Percentiles rank a stretch among this genome's conserved stretches.
Evolutionary conservation across 371 early-diverging fungal genomes (phyloP).

Genomic region (Rhizopus stolonifer): DNA sequence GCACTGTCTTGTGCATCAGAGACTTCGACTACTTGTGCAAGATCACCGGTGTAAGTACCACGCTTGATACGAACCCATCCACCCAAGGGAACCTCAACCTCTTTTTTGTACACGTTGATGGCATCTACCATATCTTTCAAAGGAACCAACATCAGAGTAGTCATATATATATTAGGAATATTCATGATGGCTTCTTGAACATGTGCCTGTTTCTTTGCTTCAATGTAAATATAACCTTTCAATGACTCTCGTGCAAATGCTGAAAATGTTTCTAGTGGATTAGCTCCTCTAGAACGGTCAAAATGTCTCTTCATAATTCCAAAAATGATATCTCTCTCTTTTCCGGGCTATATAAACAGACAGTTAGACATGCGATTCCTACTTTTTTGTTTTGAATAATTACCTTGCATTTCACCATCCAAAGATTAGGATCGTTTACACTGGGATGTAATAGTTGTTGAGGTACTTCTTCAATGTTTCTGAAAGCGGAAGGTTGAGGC

Average conservation of each 20-base stretch:
- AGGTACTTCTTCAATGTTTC: constrained; percentile 74
- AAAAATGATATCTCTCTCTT: constrained; percentile 86
- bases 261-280: constrained; percentile 73
- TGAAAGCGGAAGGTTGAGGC: constrained; percentile 43
- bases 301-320: constrained; percentile 80
- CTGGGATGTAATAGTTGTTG: constrained; percentile 83
- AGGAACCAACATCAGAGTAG: constrained; percentile 86
- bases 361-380: not conserved
- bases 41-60: constrained; percentile 96
- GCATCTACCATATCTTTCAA: constrained; percentile 96
- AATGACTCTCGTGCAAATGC: constrained; percentile 88
- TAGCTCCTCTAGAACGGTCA: constrained; percentile 60
- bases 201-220: constrained; percentile 84
- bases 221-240: constrained; percentile 96
- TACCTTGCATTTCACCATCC: constrained; percentile 90
- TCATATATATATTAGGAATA: constrained; percentile 73
- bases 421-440: constrained; percentile 90
- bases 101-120: constrained; percentile 74
- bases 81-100: constrained; percentile 70
- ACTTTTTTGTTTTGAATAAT: not conserved
- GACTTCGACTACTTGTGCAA: constrained; percentile 87
- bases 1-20: constrained; percentile 78
- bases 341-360: constrained; percentile 61
- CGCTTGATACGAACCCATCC: constrained; percentile 93
- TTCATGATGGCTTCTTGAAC: constrained; percentile 78